Percentiles rank a stretch among this genome's conserved stretches.
phyloP scores from a whole-genome alignment of 2,329 filamentous ascomycete species.

The Kalmusia sp. region DNA sequence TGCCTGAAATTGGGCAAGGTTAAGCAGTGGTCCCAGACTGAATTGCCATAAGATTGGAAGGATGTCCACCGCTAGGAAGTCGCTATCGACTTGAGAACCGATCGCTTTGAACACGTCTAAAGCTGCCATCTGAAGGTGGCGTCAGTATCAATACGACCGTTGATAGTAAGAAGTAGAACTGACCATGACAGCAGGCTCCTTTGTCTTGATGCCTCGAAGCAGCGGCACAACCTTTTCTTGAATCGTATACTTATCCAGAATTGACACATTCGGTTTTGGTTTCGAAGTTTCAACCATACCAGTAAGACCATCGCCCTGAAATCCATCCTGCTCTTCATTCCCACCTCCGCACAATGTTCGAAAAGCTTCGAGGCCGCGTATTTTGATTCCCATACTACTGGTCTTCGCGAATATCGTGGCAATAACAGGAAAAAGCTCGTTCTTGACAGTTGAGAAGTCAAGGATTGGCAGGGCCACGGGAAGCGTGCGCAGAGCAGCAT shows the following conservation, averaged over 20 bases:
- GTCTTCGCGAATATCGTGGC: conserved; percentile 91
- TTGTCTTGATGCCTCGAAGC: conserved; percentile 92
- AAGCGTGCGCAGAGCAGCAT: conserved; percentile 80
- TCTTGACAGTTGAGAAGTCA: conserved; percentile 96
- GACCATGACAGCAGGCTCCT: conserved; percentile 93
- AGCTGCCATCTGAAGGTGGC: conserved; percentile 71
- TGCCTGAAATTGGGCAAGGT: conserved; percentile 81
- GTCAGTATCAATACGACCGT: background rate
- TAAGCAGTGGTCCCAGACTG: conserved; percentile 86
- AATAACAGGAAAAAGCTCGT: conserved; percentile 93
- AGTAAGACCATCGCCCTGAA: conserved; percentile 73
- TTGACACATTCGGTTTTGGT: conserved; percentile 73
- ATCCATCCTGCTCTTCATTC: conserved; percentile 43
- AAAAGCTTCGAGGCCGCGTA: conserved; percentile 89
- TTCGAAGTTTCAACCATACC: conserved; percentile 66
- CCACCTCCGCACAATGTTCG: conserved; percentile 84
- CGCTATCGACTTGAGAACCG: conserved; percentile 80
- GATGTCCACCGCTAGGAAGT: conserved; percentile 91
- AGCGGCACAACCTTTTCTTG: conserved; percentile 96
- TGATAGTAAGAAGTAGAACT: conserved; percentile 10
- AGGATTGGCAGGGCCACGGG: conserved; percentile 83
- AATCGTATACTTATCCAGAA: conserved; percentile 96
- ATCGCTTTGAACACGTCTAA: conserved; percentile 85
- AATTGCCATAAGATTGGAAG: conserved; percentile 91
- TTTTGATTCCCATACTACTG: conserved; percentile 92